A percentile compares a stretch with the other conserved stretches of the same genome.
Evolutionary conservation across 2,329 filamentous ascomycete genomes (phyloP).

Genomic region (Sporothrix luriei): DNA sequence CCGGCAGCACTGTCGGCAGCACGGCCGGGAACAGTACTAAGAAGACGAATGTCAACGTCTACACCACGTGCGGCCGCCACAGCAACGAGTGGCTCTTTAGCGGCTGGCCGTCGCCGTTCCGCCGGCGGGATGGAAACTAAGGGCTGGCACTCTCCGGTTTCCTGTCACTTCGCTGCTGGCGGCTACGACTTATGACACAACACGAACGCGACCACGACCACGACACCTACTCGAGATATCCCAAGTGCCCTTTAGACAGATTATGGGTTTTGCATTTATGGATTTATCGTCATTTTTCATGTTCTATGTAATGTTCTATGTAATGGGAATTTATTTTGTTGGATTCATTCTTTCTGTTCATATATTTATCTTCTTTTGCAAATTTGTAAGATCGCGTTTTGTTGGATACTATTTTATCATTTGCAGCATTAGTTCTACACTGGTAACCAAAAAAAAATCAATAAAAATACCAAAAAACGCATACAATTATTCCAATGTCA

Average conservation of each 20-base stretch:
- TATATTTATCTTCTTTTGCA: not conserved
- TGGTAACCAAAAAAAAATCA: no score
- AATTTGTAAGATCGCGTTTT: not conserved
- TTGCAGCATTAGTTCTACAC: not conserved
- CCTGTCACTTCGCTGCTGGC: constrained; percentile 16
- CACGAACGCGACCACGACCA: not conserved
- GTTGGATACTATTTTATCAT: not conserved
- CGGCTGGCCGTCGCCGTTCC: constrained; percentile 36
- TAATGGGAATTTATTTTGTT: constrained; percentile 11
- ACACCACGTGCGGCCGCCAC: constrained; percentile 39
- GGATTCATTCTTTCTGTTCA: not conserved
- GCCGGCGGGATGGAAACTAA: constrained; percentile 24
- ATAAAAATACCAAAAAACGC: not conserved
- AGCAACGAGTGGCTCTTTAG: constrained; percentile 39
- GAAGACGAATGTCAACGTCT: constrained; percentile 38
- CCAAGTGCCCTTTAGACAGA: not conserved
- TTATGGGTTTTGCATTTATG: not conserved
- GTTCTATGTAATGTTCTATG: not conserved
- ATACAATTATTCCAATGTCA: not conserved
- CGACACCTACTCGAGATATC: constrained; percentile 2
- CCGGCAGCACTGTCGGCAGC: constrained; percentile 5
- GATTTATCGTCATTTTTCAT: not conserved
- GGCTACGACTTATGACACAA: constrained; percentile 26
- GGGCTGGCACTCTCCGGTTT: not conserved
- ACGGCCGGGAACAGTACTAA: not conserved